Evolutionary conservation across 495 filamentous ascomycete species (phyloP), one percentile per base, ranked within the genome.

Genomic region (Talaromyces trachyspermus): DNA sequence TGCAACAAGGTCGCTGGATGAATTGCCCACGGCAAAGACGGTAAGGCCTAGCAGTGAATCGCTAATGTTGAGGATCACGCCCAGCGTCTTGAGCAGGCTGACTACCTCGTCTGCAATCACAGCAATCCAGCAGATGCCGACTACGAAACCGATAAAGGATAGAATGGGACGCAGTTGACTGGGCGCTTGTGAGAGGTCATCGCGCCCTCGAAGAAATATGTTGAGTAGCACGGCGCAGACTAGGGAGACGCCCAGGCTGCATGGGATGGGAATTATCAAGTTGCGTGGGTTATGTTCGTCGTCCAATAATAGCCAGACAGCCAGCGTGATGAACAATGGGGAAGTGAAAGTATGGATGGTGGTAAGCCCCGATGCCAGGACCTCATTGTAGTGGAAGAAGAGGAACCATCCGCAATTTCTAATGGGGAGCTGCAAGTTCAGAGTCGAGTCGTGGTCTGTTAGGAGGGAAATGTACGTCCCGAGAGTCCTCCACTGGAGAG

Each of bases 31-130:
- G 1, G 94, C 94, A 60, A 99, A 99, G 37, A 99, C 80, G 23
- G 94, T 99, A 30, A 99, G 75, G 1, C 94, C 94, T 3, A 99
- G 72, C 50, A 99, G 90, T 6, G 94, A 95, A 69, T 99, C 92
- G 20, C 85, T 91, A 54, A 99, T 97, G 54, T 84, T 80, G 18
- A 96, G 66, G 26, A 99, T 89, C 8, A 97, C 88, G 3, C 94
- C 94, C 15, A 99, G 69, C 2, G 94, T 86, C 62, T 97, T 97
- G 27, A 99, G 77, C 17, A 96, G 85, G 30, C 87, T 89, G 5
- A 99, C 94, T 12, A 99, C 94, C 64, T 99, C 94, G 19, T 87
- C 87, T 11, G 94, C 94, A 38, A 99, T 88, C 10, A 89, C 95
- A 17, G 85, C 88, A 51, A 99, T 97, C 94, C 94, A 99, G 19